phyloP scores from a whole-genome alignment of 2,329 filamentous ascomycete species.

The Gremmenia infestans region DNA sequence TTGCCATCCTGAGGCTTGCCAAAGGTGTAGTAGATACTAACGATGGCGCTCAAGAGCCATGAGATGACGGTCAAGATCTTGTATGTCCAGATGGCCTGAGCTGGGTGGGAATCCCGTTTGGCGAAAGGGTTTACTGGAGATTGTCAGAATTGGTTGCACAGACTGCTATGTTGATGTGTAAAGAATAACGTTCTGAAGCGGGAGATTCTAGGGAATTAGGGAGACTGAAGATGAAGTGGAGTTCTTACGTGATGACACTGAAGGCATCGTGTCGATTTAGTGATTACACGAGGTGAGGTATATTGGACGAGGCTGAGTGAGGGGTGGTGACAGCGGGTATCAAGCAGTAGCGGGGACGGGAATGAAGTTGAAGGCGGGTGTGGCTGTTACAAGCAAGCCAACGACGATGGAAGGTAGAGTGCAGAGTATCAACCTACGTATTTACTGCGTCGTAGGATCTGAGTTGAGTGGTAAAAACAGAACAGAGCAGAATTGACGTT shows the following conservation, averaged over 20 bases:
- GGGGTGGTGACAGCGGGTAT: too few relatives aligned
- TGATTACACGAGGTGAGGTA: not conserved
- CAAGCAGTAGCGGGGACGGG: too few relatives aligned
- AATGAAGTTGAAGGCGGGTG: too few relatives aligned
- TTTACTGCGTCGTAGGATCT: too few relatives aligned
- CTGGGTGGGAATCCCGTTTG: conserved; percentile 61
- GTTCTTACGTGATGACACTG: not conserved
- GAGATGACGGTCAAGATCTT: conserved; percentile 69
- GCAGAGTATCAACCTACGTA: too few relatives aligned
- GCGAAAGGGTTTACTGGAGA: conserved; percentile 68
- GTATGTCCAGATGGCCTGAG: conserved; percentile 61
- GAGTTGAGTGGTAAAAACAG: too few relatives aligned
- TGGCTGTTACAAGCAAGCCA: too few relatives aligned
- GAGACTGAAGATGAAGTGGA: not conserved
- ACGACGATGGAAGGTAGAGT: too few relatives aligned
- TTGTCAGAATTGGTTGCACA: not conserved
- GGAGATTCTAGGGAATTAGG: not conserved
- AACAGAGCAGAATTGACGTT: too few relatives aligned
- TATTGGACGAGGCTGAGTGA: not conserved
- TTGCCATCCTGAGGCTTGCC: conserved; percentile 56
- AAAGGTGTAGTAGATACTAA: conserved; percentile 70
- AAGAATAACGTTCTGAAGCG: too few relatives aligned
- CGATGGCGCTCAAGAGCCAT: conserved; percentile 69
- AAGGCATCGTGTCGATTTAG: not conserved
- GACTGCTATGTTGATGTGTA: not conserved